These are phyloP conservation scores for Primulina huaijiensis DNA, from an alignment of 257 asterid species.

Conservation along the genomic window DNA sequence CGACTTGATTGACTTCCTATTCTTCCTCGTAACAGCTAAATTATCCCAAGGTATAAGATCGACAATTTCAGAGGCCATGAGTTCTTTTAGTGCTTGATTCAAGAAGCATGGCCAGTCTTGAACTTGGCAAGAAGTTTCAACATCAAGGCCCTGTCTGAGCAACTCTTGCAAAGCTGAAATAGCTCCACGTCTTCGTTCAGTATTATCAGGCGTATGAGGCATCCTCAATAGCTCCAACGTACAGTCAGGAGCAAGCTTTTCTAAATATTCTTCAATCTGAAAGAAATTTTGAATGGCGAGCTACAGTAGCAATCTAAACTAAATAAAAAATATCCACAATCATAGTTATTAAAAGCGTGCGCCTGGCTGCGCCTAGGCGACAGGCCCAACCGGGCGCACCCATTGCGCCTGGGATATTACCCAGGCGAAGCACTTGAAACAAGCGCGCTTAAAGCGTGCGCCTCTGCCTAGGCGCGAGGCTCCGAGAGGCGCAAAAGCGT, in stretches of 20 bases:
- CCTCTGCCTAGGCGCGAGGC: no score
- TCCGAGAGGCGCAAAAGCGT: no score
- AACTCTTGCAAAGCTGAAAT: slow-evolving; percentile 88
- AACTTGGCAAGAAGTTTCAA: slow-evolving; percentile 86
- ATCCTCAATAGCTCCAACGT: slow-evolving; percentile 86
- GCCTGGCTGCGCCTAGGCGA: no score
- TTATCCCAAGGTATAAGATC: slow-evolving; percentile 88
- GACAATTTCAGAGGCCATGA: slow-evolving; percentile 86
- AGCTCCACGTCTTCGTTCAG: slow-evolving; percentile 91
- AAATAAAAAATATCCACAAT: slow-evolving; percentile 10
- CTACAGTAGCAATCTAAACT: not conserved
- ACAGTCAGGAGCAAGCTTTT: slow-evolving; percentile 98
- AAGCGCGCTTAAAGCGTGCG: no score
- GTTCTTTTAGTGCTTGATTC: slow-evolving; percentile 78
- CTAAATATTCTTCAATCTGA: slow-evolving; percentile 95
- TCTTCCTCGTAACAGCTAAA: slow-evolving; percentile 80
- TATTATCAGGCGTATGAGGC: slow-evolving; percentile 93
- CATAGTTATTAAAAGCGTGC: no score
- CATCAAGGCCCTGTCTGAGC: slow-evolving; percentile 93
- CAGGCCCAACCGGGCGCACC: no score
- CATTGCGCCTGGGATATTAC: no score
- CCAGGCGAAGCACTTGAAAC: no score
- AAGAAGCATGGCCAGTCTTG: slow-evolving; percentile 97
- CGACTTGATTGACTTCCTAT: slow-evolving; percentile 77
- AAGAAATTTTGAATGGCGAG: slow-evolving; percentile 30